phyloP scores from a whole-genome alignment of 2,329 filamentous ascomycete genomes.

The Aspergillus pseudoterreus region DNA sequence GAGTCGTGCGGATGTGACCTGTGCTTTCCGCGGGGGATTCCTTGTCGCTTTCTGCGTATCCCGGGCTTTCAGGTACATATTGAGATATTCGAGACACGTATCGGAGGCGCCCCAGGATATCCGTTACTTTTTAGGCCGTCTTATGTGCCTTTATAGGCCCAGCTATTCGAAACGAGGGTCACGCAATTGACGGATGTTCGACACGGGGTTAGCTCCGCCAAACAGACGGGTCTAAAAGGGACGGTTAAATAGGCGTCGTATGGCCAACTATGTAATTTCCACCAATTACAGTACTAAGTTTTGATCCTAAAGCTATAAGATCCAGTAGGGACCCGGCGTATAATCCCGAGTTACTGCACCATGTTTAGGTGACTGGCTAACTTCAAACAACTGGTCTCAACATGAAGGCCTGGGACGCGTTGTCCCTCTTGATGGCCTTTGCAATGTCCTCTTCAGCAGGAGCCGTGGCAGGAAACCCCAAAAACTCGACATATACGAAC shows the following conservation, averaged over 20 bases:
- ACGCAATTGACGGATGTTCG: neutral
- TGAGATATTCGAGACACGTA: too few relatives aligned
- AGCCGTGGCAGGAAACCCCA: neutral
- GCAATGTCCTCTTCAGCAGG: neutral
- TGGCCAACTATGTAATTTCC: neutral
- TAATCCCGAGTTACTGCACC: too few relatives aligned
- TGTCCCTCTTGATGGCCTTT: neutral
- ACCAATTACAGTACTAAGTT: neutral
- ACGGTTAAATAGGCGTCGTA: neutral
- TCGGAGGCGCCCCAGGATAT: too few relatives aligned
- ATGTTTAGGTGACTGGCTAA: neutral
- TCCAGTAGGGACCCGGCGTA: neutral
- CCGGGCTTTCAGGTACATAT: too few relatives aligned
- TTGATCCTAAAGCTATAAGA: neutral
- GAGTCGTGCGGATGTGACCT: too few relatives aligned
- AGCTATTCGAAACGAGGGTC: too few relatives aligned
- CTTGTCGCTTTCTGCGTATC: too few relatives aligned
- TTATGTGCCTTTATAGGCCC: too few relatives aligned
- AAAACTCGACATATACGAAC: slow-evolving; percentile 4
- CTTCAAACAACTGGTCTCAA: neutral
- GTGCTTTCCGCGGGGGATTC: too few relatives aligned
- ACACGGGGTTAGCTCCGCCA: neutral
- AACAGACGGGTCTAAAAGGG: neutral
- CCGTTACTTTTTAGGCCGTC: too few relatives aligned
- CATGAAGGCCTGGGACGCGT: neutral